Evolutionary conservation across 176 grass and related monocot species (phyloP).

Genomic region (Leersia perrieri): DNA sequence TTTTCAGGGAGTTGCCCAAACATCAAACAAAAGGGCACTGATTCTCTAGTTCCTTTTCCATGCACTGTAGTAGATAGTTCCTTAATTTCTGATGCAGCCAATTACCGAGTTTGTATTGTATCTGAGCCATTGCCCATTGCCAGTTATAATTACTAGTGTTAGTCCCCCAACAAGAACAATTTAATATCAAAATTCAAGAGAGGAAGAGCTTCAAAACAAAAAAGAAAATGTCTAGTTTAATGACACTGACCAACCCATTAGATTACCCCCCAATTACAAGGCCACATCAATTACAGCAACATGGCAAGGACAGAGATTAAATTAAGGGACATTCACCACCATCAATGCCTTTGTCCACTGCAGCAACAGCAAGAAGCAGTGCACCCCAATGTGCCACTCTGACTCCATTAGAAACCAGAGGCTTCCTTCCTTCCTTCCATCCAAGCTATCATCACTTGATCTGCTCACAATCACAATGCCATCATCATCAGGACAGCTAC

Average conservation of each 20-base stretch:
- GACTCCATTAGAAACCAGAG: conserved; percentile 21
- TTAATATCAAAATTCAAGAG: not conserved
- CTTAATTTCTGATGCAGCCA: not conserved
- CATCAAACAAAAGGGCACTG: not conserved
- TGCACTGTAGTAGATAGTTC: not conserved
- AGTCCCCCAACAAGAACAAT: not conserved
- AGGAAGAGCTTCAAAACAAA: not conserved
- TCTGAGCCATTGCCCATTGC: not conserved
- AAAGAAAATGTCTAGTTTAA: not conserved
- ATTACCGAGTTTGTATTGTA: not conserved
- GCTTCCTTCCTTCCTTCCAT: conserved; percentile 7
- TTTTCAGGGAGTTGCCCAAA: not conserved
- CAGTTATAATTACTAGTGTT: not conserved
- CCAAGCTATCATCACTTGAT: not conserved
- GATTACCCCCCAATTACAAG: conserved; percentile 19
- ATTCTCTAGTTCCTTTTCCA: not conserved
- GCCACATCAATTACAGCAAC: conserved; percentile 6
- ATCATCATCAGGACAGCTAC: conserved; percentile 30
- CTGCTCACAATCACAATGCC: conserved; percentile 11
- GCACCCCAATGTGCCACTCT: not conserved
- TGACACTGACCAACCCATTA: not conserved
- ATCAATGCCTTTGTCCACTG: conserved; percentile 9
- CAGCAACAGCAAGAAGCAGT: not conserved
- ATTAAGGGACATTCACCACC: not conserved
- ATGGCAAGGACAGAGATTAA: not conserved